A percentile compares a stretch with the other conserved stretches of the same genome.
Evolutionary conservation across 805 yeast genomes (phyloP).

Genomic region (Candida berthetii): DNA sequence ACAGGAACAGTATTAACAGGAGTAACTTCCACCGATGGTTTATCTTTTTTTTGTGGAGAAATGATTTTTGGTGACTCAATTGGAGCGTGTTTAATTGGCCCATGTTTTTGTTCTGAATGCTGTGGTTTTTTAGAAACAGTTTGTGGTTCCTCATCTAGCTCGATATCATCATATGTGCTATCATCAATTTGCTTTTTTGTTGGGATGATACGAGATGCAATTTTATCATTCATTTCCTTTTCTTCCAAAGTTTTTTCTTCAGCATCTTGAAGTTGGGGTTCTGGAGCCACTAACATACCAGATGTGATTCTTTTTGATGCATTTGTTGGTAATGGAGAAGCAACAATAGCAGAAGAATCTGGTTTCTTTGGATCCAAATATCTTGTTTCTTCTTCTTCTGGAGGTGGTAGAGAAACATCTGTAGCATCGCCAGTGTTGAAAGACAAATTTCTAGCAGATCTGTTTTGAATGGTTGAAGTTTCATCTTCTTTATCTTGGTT

Average conservation of each 20-base stretch:
- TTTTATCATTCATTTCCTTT: constrained; percentile 23
- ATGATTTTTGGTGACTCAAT: too few species aligned
- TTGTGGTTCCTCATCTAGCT: too few species aligned
- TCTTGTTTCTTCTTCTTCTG: constrained; percentile 13
- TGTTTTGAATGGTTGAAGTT: constrained; percentile 1
- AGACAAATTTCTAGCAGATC: constrained; percentile 21
- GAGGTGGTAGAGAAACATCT: constrained; percentile 23
- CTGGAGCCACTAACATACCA: constrained; percentile 37
- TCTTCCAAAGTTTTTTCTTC: constrained; percentile 32
- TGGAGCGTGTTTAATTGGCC: too few species aligned
- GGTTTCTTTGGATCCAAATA: constrained; percentile 18
- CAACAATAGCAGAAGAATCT: constrained; percentile 6
- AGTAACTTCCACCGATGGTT: too few species aligned
- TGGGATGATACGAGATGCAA: constrained; percentile 16
- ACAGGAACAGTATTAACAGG: too few species aligned
- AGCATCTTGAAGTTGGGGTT: constrained; percentile 33
- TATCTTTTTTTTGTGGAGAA: too few species aligned
- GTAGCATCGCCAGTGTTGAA: constrained; percentile 24
- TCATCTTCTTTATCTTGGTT: constrained; percentile 24
- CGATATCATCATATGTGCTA: not conserved
- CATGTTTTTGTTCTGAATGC: too few species aligned
- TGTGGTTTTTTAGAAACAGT: too few species aligned
- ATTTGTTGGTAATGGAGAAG: constrained; percentile 15
- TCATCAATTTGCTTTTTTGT: constrained; percentile 8
- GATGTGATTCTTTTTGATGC: constrained; percentile 32